Evolutionary conservation across 2,329 filamentous ascomycete species (phyloP).

Genomic region (Pseudogymnoascus sp.): DNA sequence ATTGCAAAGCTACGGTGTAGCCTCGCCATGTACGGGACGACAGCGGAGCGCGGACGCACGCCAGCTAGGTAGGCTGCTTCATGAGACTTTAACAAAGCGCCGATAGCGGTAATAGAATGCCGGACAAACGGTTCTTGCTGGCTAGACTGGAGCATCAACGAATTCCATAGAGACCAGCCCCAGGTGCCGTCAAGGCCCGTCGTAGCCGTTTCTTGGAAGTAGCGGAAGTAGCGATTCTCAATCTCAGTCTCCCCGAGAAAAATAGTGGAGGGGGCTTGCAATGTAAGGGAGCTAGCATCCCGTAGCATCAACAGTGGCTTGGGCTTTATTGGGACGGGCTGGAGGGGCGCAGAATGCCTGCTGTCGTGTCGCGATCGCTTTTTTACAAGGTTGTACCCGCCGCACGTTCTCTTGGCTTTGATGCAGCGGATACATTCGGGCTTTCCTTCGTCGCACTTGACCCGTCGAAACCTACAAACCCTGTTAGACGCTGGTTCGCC

Average conservation of each 20-base stretch:
- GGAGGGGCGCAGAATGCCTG: background rate
- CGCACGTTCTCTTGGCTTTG: constrained; percentile 50
- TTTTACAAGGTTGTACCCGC: constrained; percentile 42
- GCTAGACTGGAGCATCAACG: constrained; percentile 18
- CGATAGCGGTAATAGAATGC: constrained; percentile 22
- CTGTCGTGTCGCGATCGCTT: background rate
- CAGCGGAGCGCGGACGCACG: constrained; percentile 17
- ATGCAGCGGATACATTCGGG: constrained; percentile 55
- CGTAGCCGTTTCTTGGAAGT: constrained; percentile 53
- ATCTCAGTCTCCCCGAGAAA: constrained; percentile 42
- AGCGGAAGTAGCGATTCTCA: constrained; percentile 53
- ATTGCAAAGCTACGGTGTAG: constrained; percentile 11
- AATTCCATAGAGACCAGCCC: constrained; percentile 32
- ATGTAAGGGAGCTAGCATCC: constrained; percentile 24
- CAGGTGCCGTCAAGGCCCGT: constrained; percentile 59
- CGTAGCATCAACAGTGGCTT: constrained; percentile 19
- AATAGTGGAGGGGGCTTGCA: constrained; percentile 25
- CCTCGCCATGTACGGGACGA: constrained; percentile 19
- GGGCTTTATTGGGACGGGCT: constrained; percentile 15
- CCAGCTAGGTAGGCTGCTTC: constrained; percentile 8
- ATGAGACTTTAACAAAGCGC: constrained; percentile 17
- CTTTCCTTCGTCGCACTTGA: constrained; percentile 60
- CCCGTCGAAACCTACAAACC: constrained; percentile 31
- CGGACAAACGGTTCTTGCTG: constrained; percentile 19
- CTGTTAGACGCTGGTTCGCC: background rate